Conservation (phyloP, 257 asterid genomes). For the Nemophila menziesii region DNA sequence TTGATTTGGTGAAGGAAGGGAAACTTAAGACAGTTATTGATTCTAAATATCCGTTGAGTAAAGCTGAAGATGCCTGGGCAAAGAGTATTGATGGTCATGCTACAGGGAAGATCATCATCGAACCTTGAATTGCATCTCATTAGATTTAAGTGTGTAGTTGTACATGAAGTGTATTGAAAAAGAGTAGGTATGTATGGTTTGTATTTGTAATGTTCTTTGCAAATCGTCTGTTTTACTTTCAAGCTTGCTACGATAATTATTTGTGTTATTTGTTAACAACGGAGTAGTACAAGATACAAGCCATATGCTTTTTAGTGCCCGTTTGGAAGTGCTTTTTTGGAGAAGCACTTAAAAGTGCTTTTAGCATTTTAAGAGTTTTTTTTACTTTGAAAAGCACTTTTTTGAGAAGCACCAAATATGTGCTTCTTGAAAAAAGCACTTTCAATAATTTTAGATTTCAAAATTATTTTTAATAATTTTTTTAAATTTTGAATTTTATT, state of each 20-base stretch:
- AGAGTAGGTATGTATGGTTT: not conserved
- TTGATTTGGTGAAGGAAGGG: conserved; percentile 48
- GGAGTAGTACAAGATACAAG: too few species aligned
- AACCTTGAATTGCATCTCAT: conserved; percentile 14
- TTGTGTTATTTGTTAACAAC: not conserved
- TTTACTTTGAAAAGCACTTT: too few species aligned
- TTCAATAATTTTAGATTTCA: too few species aligned
- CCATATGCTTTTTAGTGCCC: too few species aligned
- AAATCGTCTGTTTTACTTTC: not conserved
- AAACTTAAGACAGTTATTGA: conserved; percentile 49
- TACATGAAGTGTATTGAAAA: not conserved
- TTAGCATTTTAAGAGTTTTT: too few species aligned
- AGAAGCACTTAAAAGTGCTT: too few species aligned
- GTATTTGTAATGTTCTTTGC: not conserved
- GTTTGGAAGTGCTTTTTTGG: too few species aligned
- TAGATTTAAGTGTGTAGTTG: not conserved
- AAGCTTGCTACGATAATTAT: not conserved
- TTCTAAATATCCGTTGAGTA: conserved; percentile 29
- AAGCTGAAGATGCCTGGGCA: conserved; percentile 56
- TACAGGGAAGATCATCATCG: conserved; percentile 51
- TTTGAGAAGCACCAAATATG: too few species aligned
- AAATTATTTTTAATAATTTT: too few species aligned
- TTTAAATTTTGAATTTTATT: too few species aligned
- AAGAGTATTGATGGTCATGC: conserved; percentile 56
- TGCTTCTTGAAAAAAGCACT: too few species aligned